These are phyloP conservation scores for Diplodia mutila DNA, from an alignment of 2,329 filamentous ascomycete genomes.

Conservation along the genomic window DNA sequence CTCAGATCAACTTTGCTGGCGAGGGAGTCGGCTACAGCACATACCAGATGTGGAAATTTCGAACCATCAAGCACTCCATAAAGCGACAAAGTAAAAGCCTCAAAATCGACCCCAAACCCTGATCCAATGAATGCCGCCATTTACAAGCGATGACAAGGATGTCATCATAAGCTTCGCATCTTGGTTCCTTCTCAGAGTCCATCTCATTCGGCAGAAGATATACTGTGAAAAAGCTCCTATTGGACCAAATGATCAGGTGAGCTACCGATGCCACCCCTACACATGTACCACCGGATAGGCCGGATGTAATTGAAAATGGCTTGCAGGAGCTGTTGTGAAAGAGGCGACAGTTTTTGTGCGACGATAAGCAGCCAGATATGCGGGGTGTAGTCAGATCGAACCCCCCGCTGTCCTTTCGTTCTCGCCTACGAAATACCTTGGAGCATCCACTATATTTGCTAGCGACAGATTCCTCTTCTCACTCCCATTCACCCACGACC, in stretches of 20 bases:
- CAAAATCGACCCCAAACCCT: too few relatives aligned
- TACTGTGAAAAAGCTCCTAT: background rate
- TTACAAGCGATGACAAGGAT: background rate
- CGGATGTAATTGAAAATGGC: background rate
- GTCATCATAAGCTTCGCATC: background rate
- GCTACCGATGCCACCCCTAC: background rate
- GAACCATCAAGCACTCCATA: too few relatives aligned
- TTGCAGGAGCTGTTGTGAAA: too few relatives aligned
- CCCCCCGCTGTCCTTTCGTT: background rate
- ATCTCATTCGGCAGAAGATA: background rate
- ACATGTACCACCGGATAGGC: background rate
- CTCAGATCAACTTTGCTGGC: too few relatives aligned
- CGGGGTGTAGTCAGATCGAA: background rate
- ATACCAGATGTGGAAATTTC: too few relatives aligned
- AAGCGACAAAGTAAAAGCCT: too few relatives aligned
- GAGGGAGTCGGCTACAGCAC: too few relatives aligned
- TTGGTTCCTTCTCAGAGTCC: too few relatives aligned
- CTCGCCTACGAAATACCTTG: too few relatives aligned
- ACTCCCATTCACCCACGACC: background rate
- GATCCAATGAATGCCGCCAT: background rate
- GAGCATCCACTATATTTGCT: background rate
- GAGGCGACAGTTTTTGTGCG: background rate
- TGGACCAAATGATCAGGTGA: background rate
- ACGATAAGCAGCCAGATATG: background rate
- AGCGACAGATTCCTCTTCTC: too few relatives aligned